These are phyloP conservation scores for Macrophomina tecta DNA, from an alignment of 2,329 filamentous ascomycete species.

Conservation along the genomic window DNA sequence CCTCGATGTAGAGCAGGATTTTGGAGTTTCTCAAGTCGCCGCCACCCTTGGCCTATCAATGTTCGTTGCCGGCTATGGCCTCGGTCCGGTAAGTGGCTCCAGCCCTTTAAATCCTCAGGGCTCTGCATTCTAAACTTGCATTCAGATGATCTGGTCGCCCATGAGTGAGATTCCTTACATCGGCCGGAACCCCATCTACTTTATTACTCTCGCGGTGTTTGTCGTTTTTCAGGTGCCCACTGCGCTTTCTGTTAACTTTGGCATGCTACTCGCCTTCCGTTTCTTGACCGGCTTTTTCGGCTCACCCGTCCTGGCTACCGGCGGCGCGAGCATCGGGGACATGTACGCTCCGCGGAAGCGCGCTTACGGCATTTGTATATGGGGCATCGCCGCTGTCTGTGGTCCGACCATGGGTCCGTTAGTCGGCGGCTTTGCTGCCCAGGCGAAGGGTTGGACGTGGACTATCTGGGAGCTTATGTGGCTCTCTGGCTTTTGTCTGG, in stretches of 20 bases:
- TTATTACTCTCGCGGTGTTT: slow-evolving; percentile 53
- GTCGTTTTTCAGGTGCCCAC: slow-evolving; percentile 55
- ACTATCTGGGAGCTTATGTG: slow-evolving; percentile 52
- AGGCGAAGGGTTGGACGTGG: slow-evolving; percentile 49
- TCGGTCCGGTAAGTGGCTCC: slow-evolving; percentile 36
- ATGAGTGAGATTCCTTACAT: slow-evolving; percentile 57
- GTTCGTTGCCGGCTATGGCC: slow-evolving; percentile 40
- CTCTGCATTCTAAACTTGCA: neutral
- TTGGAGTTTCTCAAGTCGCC: slow-evolving; percentile 47
- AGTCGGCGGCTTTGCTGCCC: slow-evolving; percentile 50
- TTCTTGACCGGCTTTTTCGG: slow-evolving; percentile 59
- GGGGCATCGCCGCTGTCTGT: slow-evolving; percentile 49
- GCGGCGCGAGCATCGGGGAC: slow-evolving; percentile 53
- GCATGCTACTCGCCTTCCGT: slow-evolving; percentile 58
- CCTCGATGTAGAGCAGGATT: slow-evolving; percentile 42
- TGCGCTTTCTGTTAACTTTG: slow-evolving; percentile 55
- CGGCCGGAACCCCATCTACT: slow-evolving; percentile 54
- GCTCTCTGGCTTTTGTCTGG: slow-evolving; percentile 46
- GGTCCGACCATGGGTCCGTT: slow-evolving; percentile 53
- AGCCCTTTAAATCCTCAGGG: no score
- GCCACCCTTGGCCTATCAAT: slow-evolving; percentile 53
- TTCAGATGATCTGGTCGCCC: slow-evolving; percentile 46
- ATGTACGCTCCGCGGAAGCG: slow-evolving; percentile 50
- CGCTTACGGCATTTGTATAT: slow-evolving; percentile 49
- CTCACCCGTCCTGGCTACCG: slow-evolving; percentile 53